Evolutionary conservation across 257 asterid species (phyloP).

Genomic region (Thymus mandschuricus): DNA sequence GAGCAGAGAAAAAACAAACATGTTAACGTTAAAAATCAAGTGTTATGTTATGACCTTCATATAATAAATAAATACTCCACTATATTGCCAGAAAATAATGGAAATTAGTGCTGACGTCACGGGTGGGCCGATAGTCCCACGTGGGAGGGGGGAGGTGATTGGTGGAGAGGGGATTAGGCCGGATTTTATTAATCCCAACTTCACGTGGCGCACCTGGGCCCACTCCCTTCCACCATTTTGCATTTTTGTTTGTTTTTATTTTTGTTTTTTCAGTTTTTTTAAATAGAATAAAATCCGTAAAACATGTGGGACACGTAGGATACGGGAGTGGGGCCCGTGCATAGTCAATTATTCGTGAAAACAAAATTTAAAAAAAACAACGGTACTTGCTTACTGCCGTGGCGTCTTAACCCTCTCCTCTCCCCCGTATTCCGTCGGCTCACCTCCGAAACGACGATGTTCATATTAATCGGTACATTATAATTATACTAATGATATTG

Average conservation of each 20-base stretch:
- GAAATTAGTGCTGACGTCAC: constrained; percentile 26
- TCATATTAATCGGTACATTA: too few species aligned
- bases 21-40: too few species aligned
- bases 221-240: background rate
- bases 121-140: constrained; percentile 60
- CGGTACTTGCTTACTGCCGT: constrained; percentile 37
- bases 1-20: too few species aligned
- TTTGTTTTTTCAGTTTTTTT: too few species aligned
- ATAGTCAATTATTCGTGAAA: background rate
- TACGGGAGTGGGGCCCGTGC: constrained; percentile 15
- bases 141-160: constrained; percentile 67
- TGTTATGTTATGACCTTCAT: too few species aligned
- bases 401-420: constrained; percentile 33
- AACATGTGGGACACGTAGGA: background rate
- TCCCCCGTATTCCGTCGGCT: background rate
- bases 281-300: background rate
- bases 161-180: constrained; percentile 73
- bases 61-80: too few species aligned
- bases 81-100: too few species aligned
- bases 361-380: background rate
- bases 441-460: too few species aligned
- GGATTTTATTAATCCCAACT: constrained; percentile 46
- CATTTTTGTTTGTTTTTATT: too few species aligned
- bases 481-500: too few species aligned
- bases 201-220: constrained; percentile 42